Percentiles rank a stretch among this genome's conserved stretches.
Conservation (phyloP, 768 basidiomycete species). For the Phaeotremella skinneri region DNA sequence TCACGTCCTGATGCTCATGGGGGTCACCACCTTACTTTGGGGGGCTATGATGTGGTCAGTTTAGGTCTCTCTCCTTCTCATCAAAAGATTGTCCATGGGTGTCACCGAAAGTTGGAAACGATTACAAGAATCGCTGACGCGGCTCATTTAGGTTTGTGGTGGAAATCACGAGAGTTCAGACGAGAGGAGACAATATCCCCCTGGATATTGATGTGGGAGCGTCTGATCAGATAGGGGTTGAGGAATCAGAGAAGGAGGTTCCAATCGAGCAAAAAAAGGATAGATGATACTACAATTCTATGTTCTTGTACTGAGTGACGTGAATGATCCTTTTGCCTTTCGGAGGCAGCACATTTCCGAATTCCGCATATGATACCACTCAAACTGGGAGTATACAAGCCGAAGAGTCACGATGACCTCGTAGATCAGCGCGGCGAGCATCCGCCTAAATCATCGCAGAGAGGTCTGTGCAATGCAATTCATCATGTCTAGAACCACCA, state of each 20-base stretch:
- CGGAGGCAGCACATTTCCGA: no score
- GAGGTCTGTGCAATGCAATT: neutral
- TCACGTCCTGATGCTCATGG: slow-evolving; percentile 45
- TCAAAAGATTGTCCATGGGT: no score
- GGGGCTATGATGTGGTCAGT: slow-evolving; percentile 47
- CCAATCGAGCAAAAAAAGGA: slow-evolving; percentile 29
- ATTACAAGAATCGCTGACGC: neutral
- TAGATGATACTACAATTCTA: no score
- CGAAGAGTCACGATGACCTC: no score
- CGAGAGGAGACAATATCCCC: slow-evolving; percentile 41
- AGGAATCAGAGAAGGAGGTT: neutral
- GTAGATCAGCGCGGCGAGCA: no score
- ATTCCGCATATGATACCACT: no score
- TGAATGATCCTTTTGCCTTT: no score
- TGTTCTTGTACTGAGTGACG: no score
- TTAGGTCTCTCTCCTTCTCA: neutral
- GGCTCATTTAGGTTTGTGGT: slow-evolving; percentile 36
- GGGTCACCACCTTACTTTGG: slow-evolving; percentile 40
- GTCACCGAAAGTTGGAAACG: no score
- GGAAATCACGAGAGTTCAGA: slow-evolving; percentile 43
- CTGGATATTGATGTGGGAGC: slow-evolving; percentile 6
- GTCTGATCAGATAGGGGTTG: neutral
- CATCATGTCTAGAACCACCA: no score
- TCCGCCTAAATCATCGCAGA: no score
- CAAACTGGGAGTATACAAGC: no score